Percentiles rank a stretch among this genome's conserved stretches.
phyloP scores from a whole-genome alignment of 495 filamentous ascomycete species.

The Hyaloscypha hepaticicola region DNA sequence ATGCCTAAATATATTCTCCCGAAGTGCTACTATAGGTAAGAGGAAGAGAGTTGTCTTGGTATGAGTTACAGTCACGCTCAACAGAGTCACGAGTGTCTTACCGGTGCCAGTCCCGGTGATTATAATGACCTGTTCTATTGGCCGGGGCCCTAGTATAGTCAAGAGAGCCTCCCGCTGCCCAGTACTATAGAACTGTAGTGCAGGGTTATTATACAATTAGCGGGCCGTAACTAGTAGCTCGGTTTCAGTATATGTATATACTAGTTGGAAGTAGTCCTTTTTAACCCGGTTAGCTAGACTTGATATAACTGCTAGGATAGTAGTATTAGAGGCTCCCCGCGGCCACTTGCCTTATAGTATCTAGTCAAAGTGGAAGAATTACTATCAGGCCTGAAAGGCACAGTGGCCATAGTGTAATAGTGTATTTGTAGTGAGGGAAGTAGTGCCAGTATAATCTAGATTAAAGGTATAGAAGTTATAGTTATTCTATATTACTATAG shows the following conservation, averaged over 20 bases:
- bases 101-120: conserved; percentile 5
- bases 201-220: conserved; percentile 5
- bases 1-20: conserved; percentile 3
- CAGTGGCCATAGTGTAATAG: conserved; percentile 6
- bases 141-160: conserved; percentile 10
- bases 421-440: conserved; percentile 7
- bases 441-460: conserved; percentile 15
- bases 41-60: background rate
- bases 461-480: conserved; percentile 13
- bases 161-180: conserved; percentile 12
- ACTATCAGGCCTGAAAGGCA: conserved; percentile 3
- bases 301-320: background rate
- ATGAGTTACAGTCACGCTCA: background rate
- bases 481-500: conserved; percentile 4
- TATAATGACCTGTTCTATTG: conserved; percentile 14
- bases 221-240: conserved; percentile 11
- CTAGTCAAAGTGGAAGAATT: conserved; percentile 17
- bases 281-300: background rate
- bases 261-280: no score
- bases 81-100: conserved; percentile 5
- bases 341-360: conserved; percentile 10
- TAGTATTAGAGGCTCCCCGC: background rate
- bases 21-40: background rate
- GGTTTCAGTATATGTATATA: conserved; percentile 8
- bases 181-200: conserved; percentile 2